A percentile compares a stretch with the other conserved stretches of the same genome.
Evolutionary conservation across 371 early-diverging fungal genomes (phyloP).

Genomic region (Rhizopus sp.): DNA sequence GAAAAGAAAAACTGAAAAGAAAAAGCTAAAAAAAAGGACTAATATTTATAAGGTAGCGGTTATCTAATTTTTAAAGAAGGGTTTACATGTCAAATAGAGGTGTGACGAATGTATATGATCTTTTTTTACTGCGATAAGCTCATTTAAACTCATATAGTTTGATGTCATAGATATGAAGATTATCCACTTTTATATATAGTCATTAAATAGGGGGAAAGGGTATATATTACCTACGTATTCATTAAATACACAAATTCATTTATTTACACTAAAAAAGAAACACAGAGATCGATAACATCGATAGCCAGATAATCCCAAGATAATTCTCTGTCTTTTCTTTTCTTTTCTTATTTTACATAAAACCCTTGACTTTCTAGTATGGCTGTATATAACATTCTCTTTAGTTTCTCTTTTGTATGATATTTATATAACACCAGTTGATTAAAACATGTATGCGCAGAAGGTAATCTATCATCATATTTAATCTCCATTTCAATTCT

Average conservation of each 20-base stretch:
- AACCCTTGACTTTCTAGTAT: slow-evolving; percentile 91
- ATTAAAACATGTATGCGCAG: slow-evolving; percentile 98
- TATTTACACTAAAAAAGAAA: slow-evolving; percentile 5
- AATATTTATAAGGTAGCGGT: slow-evolving; percentile 2
- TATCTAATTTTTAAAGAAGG: neutral
- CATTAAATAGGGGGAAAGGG: no score
- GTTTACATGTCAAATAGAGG: neutral
- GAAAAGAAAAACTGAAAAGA: neutral
- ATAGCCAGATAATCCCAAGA: slow-evolving; percentile 1
- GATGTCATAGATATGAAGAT: neutral
- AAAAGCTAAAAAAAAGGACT: neutral
- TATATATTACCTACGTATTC: no score
- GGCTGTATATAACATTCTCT: slow-evolving; percentile 79
- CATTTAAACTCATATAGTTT: neutral
- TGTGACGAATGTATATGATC: neutral
- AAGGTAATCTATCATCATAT: slow-evolving; percentile 67
- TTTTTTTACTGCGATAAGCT: neutral
- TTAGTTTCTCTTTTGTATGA: slow-evolving; percentile 74
- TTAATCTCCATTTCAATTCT: neutral
- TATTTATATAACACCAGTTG: slow-evolving; percentile 88
- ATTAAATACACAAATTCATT: neutral
- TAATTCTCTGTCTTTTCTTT: neutral
- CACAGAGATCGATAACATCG: slow-evolving; percentile 6
- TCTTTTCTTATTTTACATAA: slow-evolving; percentile 64
- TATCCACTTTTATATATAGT: no score